Conservation (phyloP, 768 basidiomycete genomes). For the Mycena latifolia region DNA sequence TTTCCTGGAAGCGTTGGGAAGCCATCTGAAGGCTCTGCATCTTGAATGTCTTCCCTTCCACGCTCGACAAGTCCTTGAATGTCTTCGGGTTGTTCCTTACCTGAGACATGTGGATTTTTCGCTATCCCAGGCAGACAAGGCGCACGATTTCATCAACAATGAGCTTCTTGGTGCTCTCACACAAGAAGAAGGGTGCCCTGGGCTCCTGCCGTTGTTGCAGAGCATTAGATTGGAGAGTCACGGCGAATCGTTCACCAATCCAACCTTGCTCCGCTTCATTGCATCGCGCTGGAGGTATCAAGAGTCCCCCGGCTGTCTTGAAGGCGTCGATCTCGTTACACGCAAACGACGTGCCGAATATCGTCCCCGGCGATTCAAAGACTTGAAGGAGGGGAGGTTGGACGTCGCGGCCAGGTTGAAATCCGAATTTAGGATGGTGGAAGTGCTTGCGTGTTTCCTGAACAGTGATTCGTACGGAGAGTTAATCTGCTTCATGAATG, state of each 20-base stretch:
- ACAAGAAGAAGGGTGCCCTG: conserved; percentile 7
- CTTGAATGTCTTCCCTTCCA: conserved; percentile 55
- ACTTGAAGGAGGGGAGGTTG: conserved; percentile 44
- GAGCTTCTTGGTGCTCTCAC: conserved; percentile 43
- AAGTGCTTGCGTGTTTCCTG: conserved; percentile 26
- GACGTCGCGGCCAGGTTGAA: conserved; percentile 40
- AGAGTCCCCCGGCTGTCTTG: conserved; percentile 33
- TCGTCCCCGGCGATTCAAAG: conserved; percentile 34
- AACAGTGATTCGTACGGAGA: conserved; percentile 28
- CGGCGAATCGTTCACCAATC: conserved; percentile 46
- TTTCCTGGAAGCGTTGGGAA: conserved; percentile 35
- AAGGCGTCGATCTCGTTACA: conserved; percentile 45
- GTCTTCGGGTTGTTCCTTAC: conserved; percentile 45
- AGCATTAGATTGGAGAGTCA: conserved; percentile 48
- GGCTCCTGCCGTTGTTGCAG: conserved; percentile 42
- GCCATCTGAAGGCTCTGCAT: conserved; percentile 46
- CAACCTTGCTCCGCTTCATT: conserved; percentile 45
- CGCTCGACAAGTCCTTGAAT: conserved; percentile 47
- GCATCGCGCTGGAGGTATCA: conserved; percentile 46
- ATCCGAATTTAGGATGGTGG: conserved; percentile 27
- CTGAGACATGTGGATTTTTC: conserved; percentile 49
- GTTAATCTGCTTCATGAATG: conserved; percentile 29
- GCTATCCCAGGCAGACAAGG: conserved; percentile 48
- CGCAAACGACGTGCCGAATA: conserved; percentile 42
- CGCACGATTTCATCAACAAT: conserved; percentile 53